Base-by-base conservation (phyloP, 768 basidiomycete genomes). In the Neoboletus magnificus region DNA sequence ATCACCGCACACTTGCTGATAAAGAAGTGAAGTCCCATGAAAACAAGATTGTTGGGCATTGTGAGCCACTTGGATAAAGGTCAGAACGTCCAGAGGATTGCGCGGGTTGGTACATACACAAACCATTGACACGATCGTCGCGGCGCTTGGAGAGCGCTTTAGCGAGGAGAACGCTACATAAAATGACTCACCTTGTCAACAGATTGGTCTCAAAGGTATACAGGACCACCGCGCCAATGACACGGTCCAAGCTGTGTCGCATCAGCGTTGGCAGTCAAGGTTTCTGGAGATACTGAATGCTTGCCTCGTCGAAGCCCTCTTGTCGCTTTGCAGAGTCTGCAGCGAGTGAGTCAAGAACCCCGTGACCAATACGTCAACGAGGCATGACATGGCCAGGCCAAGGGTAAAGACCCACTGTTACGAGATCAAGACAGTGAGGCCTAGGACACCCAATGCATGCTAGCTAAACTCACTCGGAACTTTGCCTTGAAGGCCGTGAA, bases 141-240 rank as follows among this genome's bases (percentile, higher is more conserved):
- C 74, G 20, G 77, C 63, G 53, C 79, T 80, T 47, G 27, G 3
- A 18, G 11, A 32, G 33, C 8, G 1, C 36, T 32, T 50, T 12
- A 41, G 37, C 0, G 27, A 20, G 42, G 16, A 48, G 49, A 45
- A 23, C 27, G n/a, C 23, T 30, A 25, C 16, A 27, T 5, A 25
- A 37, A 27, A 25, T 3, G 42, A 60, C 56, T 25, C 45, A 78
- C 77, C 77, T 76, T 29, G 82, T 82, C 30, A 82, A 55, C 9
- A 77, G 65, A 52, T 81, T 82, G 35, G 76, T 81, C 61, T 83
- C 82, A 42, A 83, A 76, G 0, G 80, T 77, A 56, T 83, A 82
- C 1, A 80, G 58, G 39, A 82, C 78, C 44, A 82, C 69, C 0
- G 69, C 62, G 52, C 81, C 75, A 23, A 83, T 71, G 25, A 82